These are phyloP conservation scores for Sporothrix schenckii DNA, from an alignment of 2,329 filamentous ascomycete species.

Conservation along the genomic window DNA sequence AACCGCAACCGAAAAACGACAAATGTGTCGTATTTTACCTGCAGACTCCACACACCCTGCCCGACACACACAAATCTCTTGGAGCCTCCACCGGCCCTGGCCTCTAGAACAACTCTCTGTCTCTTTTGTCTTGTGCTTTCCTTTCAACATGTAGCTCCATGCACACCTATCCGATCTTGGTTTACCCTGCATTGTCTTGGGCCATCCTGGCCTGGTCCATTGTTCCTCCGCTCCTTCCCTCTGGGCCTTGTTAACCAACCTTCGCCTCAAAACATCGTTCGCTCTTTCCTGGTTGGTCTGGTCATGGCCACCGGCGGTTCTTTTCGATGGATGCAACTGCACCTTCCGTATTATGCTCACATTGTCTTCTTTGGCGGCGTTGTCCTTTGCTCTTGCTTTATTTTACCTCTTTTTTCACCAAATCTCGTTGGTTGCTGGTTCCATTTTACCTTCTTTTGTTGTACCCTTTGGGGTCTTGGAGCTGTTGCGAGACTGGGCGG, in stretches of 20 bases:
- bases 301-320: not conserved
- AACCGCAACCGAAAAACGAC: no score
- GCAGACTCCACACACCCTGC: constrained; percentile 20
- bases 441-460: constrained; percentile 13
- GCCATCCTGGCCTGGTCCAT: constrained; percentile 15
- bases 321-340: not conserved
- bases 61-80: constrained; percentile 10
- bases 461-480: not conserved
- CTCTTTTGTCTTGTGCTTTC: not conserved
- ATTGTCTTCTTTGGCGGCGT: not conserved
- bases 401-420: not conserved
- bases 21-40: not conserved
- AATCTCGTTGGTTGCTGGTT: constrained; percentile 10
- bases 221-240: not conserved
- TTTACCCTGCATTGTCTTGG: constrained; percentile 4
- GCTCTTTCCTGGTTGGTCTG: constrained; percentile 13
- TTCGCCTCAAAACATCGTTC: not conserved
- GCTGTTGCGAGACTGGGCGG: constrained; percentile 12
- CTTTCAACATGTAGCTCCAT: constrained; percentile 26
- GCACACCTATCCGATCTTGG: constrained; percentile 25
- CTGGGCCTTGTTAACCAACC: not conserved
- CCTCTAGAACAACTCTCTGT: not conserved
- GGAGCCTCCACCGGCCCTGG: constrained; percentile 17
- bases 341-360: no score
- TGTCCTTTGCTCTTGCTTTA: not conserved